Conservation (phyloP, 768 basidiomycete species). For the Clavulina sp. region DNA sequence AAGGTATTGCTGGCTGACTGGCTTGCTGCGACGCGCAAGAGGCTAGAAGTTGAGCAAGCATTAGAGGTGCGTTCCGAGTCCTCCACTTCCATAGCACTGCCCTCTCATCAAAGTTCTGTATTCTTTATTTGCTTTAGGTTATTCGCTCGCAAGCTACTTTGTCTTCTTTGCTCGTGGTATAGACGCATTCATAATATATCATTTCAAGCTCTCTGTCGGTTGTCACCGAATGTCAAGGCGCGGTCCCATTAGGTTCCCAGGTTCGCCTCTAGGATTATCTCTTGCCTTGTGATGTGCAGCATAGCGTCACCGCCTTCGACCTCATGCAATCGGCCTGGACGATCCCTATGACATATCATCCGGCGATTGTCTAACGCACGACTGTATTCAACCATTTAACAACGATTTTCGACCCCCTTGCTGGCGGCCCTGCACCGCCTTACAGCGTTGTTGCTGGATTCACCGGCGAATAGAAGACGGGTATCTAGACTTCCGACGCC, state of each 20-base stretch:
- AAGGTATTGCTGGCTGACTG: constrained; percentile 56
- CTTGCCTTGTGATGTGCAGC: background rate
- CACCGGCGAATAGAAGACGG: no score
- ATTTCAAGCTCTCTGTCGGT: background rate
- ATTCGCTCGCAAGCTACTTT: constrained; percentile 73
- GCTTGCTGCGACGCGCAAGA: constrained; percentile 72
- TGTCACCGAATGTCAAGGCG: background rate
- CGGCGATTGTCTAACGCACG: no score
- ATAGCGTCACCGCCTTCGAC: background rate
- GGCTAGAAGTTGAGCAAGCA: constrained; percentile 84
- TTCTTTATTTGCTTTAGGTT: constrained; percentile 30
- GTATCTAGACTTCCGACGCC: no score
- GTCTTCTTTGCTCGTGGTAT: constrained; percentile 58
- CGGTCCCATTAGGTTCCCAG: no score
- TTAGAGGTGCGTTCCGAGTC: constrained; percentile 52
- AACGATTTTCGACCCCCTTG: no score
- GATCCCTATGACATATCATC: no score
- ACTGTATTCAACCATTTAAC: no score
- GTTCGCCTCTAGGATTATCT: background rate
- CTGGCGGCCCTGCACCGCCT: no score
- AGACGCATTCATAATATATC: constrained; percentile 13
- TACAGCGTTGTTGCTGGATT: no score
- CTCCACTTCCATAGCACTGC: background rate
- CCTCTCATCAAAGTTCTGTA: constrained; percentile 1
- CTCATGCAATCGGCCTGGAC: no score